Evolutionary conservation across 768 basidiomycete species (phyloP).

Genomic region (Postia placenta): DNA sequence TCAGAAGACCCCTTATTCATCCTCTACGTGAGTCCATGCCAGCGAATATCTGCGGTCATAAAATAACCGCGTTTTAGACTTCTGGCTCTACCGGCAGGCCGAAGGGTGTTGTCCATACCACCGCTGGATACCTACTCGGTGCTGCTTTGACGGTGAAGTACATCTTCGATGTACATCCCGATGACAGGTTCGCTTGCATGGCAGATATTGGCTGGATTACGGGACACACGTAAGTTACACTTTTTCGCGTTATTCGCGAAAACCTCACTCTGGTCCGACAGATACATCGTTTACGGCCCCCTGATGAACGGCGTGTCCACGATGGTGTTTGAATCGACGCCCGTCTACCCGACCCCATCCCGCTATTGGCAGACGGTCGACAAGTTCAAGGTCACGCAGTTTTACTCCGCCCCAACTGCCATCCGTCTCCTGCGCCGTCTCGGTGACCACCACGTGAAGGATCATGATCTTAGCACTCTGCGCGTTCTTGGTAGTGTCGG

Average conservation of each 20-base stretch:
- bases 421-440: conserved; percentile 86
- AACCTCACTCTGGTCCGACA: conserved; percentile 17
- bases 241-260: background rate
- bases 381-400: conserved; percentile 90
- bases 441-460: conserved; percentile 80
- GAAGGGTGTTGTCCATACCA: conserved; percentile 93
- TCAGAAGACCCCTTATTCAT: conserved; percentile 98
- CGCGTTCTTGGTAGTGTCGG: conserved; percentile 91
- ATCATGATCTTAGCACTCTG: conserved; percentile 73
- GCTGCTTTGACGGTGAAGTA: conserved; percentile 93
- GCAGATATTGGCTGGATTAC: conserved; percentile 99
- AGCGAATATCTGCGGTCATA: background rate
- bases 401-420: conserved; percentile 93
- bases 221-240: conserved; percentile 66
- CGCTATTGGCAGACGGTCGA: conserved; percentile 97
- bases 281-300: conserved; percentile 94
- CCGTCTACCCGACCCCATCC: conserved; percentile 92
- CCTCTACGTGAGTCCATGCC: conserved; percentile 71
- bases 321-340: conserved; percentile 92
- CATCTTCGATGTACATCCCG: conserved; percentile 96
- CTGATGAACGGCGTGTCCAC: conserved; percentile 82
- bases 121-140: conserved; percentile 86
- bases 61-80: conserved; percentile 47
- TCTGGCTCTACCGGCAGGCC: conserved; percentile 95
- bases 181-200: conserved; percentile 96